Evolutionary conservation across 257 asterid species (phyloP).

Genomic region (Euphrasia confusa): DNA sequence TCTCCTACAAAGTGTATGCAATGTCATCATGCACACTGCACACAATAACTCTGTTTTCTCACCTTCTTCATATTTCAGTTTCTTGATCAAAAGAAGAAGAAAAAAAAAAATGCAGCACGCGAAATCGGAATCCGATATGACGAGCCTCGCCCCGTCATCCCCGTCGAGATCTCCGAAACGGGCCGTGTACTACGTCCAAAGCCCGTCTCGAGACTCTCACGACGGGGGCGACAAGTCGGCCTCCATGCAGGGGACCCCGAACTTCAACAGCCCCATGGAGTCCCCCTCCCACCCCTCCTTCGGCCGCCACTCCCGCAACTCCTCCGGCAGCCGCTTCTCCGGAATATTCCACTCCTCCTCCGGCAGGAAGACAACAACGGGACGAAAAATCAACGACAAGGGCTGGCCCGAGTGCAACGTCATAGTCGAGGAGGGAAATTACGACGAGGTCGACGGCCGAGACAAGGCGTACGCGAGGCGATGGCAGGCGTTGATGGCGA

Average conservation of each 20-base stretch:
- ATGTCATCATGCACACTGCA: constrained; percentile 24
- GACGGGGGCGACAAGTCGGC: constrained; percentile 91
- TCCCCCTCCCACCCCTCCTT: constrained; percentile 94
- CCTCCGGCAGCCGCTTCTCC: constrained; percentile 84
- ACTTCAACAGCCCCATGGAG: constrained; percentile 80
- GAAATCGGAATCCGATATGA: constrained; percentile 91
- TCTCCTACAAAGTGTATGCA: constrained; percentile 15
- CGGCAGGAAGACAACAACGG: constrained; percentile 46
- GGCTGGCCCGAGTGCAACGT: constrained; percentile 99
- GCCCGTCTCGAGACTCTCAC: constrained; percentile 92
- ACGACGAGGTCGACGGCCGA: constrained; percentile 68
- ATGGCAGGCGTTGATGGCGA: constrained; percentile 69
- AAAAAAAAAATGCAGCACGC: constrained; percentile 48
- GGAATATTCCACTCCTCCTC: constrained; percentile 94
- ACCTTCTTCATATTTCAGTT: not conserved
- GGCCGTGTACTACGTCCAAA: constrained; percentile 82
- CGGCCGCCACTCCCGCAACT: constrained; percentile 93
- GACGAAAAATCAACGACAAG: constrained; percentile 74
- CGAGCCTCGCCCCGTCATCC: constrained; percentile 91
- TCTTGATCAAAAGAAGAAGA: no score
- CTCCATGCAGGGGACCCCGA: constrained; percentile 89
- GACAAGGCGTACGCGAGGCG: constrained; percentile 56
- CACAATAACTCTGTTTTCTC: no score
- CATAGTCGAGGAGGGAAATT: constrained; percentile 79
- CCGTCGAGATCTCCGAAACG: constrained; percentile 92